phyloP scores from a whole-genome alignment of 2,329 filamentous ascomycete genomes.

The Alternaria hordeiaustralica region DNA sequence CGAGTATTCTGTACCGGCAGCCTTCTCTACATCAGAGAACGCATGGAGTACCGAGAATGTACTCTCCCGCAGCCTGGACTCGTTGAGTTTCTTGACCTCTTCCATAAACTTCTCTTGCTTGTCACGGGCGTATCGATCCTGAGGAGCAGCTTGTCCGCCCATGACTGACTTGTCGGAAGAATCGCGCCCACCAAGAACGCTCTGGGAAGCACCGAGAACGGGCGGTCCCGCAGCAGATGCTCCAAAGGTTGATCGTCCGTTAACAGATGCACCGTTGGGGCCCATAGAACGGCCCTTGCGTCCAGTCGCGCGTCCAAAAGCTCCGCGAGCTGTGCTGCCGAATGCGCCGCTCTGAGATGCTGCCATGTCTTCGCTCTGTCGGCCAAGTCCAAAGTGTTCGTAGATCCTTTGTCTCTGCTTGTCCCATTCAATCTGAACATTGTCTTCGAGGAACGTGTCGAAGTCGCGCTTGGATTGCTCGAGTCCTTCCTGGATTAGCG shows the following conservation, averaged over 20 bases:
- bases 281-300: constrained; percentile 51
- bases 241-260: constrained; percentile 59
- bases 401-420: constrained; percentile 92
- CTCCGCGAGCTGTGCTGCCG: constrained; percentile 47
- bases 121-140: constrained; percentile 79
- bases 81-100: constrained; percentile 80
- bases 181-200: constrained; percentile 66
- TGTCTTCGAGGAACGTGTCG: constrained; percentile 91
- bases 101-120: constrained; percentile 84
- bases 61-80: constrained; percentile 68
- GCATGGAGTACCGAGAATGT: constrained; percentile 77
- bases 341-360: constrained; percentile 47
- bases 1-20: constrained; percentile 73
- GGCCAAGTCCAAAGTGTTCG: constrained; percentile 87
- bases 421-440: constrained; percentile 95
- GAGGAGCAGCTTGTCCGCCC: constrained; percentile 60
- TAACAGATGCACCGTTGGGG: constrained; percentile 41
- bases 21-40: constrained; percentile 75
- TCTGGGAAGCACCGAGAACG: constrained; percentile 79
- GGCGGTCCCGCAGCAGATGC: constrained; percentile 74
- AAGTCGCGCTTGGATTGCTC: constrained; percentile 90
- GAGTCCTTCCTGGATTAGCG: constrained; percentile 90
- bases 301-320: constrained; percentile 59
- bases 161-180: constrained; percentile 63
- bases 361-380: constrained; percentile 50